A percentile compares a stretch with the other conserved stretches of the same genome.
Conservation (phyloP, 106 monocot species). For the Allium sativum region DNA sequence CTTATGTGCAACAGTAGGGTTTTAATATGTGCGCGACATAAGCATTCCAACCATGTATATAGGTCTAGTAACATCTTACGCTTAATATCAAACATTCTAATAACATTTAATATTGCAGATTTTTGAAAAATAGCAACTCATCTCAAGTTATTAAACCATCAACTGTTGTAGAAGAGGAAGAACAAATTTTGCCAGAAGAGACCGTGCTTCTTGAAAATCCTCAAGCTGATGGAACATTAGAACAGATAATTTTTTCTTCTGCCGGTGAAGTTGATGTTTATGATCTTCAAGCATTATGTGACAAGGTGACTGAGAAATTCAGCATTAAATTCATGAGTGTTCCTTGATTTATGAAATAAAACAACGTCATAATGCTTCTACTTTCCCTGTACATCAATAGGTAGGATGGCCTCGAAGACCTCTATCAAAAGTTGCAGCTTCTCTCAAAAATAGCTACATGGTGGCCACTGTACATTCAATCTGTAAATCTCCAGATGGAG, state of each 20-base stretch:
- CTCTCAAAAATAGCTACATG: slow-evolving; percentile 91
- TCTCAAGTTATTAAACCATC: slow-evolving; percentile 61
- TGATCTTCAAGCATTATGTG: slow-evolving; percentile 89
- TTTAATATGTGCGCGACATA: no score
- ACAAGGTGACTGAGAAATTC: slow-evolving; percentile 45
- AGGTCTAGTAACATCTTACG: no score
- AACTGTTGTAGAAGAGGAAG: slow-evolving; percentile 29
- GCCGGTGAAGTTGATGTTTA: slow-evolving; percentile 92
- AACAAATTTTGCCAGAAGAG: slow-evolving; percentile 56
- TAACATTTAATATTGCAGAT: slow-evolving; percentile 29
- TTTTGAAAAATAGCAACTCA: slow-evolving; percentile 58
- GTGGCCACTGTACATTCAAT: slow-evolving; percentile 84
- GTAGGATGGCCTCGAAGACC: slow-evolving; percentile 98
- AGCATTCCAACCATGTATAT: no score
- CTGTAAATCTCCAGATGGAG: slow-evolving; percentile 34
- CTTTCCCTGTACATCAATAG: slow-evolving; percentile 18
- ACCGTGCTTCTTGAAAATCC: slow-evolving; percentile 63
- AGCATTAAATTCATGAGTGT: background rate
- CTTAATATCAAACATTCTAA: background rate
- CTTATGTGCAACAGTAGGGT: no score
- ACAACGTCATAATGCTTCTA: background rate
- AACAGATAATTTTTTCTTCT: slow-evolving; percentile 86
- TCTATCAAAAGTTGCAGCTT: slow-evolving; percentile 62
- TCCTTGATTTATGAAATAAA: no score
- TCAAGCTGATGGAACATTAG: slow-evolving; percentile 65